Evolutionary conservation across 805 yeast species (phyloP), one percentile per base, ranked within the genome.

Genomic region (Ogataea methanolica): DNA sequence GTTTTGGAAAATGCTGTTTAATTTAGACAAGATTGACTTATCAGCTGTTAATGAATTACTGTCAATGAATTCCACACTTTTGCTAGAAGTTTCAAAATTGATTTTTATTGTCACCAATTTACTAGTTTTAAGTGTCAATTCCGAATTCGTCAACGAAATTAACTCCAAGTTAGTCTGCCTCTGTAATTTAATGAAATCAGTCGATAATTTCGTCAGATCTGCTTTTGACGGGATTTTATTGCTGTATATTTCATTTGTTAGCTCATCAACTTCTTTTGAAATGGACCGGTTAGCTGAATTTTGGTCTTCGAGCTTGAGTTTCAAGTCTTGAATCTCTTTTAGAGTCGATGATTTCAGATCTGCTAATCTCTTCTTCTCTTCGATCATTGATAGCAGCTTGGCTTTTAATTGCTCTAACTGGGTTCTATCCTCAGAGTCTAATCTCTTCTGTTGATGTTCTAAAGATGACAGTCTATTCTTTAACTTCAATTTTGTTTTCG

Each of bases 401-500:
- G 29, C 4, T 16, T 46, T 45, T 36, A 55, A 33, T 16, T 33
- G 6, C 7, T 46, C 44, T 21, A 55, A 42, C 43, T 42, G 44
- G 7, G 46, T 7, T 33, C 36, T 11, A 16, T 55, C 59, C 8
- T 45, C 43, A 21, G 39, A 39, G 6, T 44, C 56, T 22, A 48
- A 44, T 9, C 34, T 46, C 39, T 38, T 46, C 33, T 47, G 42
- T 11, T 39, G 46, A 19, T 48, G 46, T 15, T 46, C 50, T 31
- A 61, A 37, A 15, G 39, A 48, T 5, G 56, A 46, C 33, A 58
- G 41, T 15, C 42, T 40, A 17, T 48, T 54, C 16, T 53, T 49
- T 9, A 61, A 43, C 6, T 57, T 56, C 5, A 57, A 33, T 29
- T 59, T 61, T 38, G 37, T 45, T 17, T 53, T 61, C 40, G 57